Base-by-base conservation (phyloP, 495 filamentous ascomycete genomes). In the Penicilliopsis zonata region DNA sequence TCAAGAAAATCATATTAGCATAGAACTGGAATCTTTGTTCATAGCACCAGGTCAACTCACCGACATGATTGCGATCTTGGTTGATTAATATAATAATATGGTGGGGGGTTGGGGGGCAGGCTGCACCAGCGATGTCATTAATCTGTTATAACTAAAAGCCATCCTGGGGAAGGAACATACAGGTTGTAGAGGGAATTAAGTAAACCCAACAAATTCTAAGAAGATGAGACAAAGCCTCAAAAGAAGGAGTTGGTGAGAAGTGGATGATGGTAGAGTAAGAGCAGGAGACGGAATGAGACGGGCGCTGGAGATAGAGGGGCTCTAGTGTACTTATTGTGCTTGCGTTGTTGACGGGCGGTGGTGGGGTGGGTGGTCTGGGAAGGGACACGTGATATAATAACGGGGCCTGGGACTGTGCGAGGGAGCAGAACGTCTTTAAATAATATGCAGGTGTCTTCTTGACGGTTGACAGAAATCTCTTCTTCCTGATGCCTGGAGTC, bases 31-130 rank as follows among this genome's bases (percentile, higher is more conserved):
- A n/a, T n/a, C n/a, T n/a, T n/a, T n/a, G n/a, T n/a, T n/a, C n/a
- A 28, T 19, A 18, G 24, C 13, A 5, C 6, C 7, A 18, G 13
- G 5, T 24, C 36, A 46, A 58, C 57, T 13, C 18, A 64, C 57
- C 42, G 59, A 63, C 61, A 61, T 65, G 47, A 27, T 56, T 51
- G 46, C 39, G 39, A 42, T 28, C 46, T 36, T 37, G 36, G 42
- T 53, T 28, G 29, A 17, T 2, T 2, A 5, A 34, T 13, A 14
- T 18, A 12, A 30, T 18, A 30, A 21, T 26, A 5, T 13, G 20
- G 29, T 13, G 29, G 42, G 35, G 28, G 36, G 38, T n/a, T n/a
- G 37, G 25, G 25, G 10, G 25, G 25, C 14, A 27, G 14, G 14
- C 25, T 27, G 25, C 25, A 13, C n/a, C n/a, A n/a, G 25, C 21